A percentile compares a stretch with the other conserved stretches of the same genome.
Evolutionary conservation across 225 moss, liverwort and hornwort species (phyloP).

Genomic region (Asterella californica): DNA sequence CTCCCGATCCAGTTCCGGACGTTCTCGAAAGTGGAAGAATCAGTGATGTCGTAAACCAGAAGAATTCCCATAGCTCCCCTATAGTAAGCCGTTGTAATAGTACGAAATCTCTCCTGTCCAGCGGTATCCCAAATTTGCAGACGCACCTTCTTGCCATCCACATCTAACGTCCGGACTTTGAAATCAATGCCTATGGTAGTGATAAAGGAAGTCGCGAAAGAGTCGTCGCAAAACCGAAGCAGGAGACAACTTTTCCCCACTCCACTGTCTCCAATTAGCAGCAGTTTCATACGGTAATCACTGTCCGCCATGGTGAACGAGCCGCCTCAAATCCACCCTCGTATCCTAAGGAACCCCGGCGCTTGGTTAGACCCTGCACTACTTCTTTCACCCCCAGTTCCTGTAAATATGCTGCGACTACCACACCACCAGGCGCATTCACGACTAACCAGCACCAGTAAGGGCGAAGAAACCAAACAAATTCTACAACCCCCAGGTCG

Average conservation of each 20-base stretch:
- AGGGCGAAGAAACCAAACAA: neutral
- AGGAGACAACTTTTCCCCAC: slow-evolving; percentile 48
- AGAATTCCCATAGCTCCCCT: slow-evolving; percentile 47
- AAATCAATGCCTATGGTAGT: slow-evolving; percentile 49
- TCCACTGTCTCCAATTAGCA: slow-evolving; percentile 48
- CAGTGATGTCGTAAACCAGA: slow-evolving; percentile 44
- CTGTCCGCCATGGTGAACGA: slow-evolving; percentile 29
- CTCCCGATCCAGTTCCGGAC: slow-evolving; percentile 47
- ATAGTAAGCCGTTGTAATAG: slow-evolving; percentile 45
- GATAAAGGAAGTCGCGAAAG: slow-evolving; percentile 42
- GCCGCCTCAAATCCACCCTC: neutral
- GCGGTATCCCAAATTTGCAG: slow-evolving; percentile 52
- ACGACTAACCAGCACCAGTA: neutral
- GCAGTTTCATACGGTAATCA: slow-evolving; percentile 51
- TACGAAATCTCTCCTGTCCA: slow-evolving; percentile 48
- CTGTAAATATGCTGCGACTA: neutral
- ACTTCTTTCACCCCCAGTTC: neutral
- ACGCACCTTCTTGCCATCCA: slow-evolving; percentile 43
- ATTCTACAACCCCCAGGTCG: neutral
- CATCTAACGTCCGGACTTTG: slow-evolving; percentile 45
- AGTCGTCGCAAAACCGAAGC: slow-evolving; percentile 42
- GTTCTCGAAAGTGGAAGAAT: slow-evolving; percentile 41
- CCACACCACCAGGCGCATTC: neutral
- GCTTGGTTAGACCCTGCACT: neutral
- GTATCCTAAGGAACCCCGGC: neutral